Conservation (phyloP, 2,329 filamentous ascomycete genomes). For the Xylogone sp. region DNA sequence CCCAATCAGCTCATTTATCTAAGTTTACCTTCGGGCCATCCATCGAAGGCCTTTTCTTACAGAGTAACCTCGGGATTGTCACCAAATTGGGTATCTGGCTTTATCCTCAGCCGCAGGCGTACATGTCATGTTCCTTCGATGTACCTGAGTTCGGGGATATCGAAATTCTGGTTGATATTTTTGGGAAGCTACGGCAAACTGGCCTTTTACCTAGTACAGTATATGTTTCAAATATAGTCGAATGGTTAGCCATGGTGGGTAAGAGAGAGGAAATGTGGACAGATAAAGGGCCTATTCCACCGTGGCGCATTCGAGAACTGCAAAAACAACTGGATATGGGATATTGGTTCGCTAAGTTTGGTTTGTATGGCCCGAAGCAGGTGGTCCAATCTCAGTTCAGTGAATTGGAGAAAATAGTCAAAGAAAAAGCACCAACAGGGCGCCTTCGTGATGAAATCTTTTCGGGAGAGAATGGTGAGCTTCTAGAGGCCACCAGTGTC, state of each 20-base stretch:
- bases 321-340: conserved; percentile 37
- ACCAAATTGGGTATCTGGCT: conserved; percentile 23
- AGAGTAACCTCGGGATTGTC: conserved; percentile 13
- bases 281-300: conserved; percentile 36
- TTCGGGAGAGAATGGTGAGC: conserved; percentile 32
- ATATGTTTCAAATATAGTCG: conserved; percentile 32
- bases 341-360: conserved; percentile 42
- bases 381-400: conserved; percentile 42
- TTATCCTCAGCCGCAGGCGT: conserved; percentile 38
- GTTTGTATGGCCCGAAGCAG: conserved; percentile 36
- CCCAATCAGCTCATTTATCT: conserved; percentile 33
- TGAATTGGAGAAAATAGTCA: conserved; percentile 33
- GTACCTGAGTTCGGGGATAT: conserved; percentile 43
- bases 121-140: conserved; percentile 42
- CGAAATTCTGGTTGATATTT: conserved; percentile 39
- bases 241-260: neutral
- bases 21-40: conserved; percentile 27
- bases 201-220: conserved; percentile 38
- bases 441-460: conserved; percentile 34
- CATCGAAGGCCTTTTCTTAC: conserved; percentile 10
- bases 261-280: neutral
- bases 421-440: conserved; percentile 33
- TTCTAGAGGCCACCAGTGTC: conserved; percentile 31
- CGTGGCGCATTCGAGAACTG: conserved; percentile 40
- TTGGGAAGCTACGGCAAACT: conserved; percentile 39